phyloP scores from a whole-genome alignment of 352 stramenopile species.

The Phytophthora pluvialis region DNA sequence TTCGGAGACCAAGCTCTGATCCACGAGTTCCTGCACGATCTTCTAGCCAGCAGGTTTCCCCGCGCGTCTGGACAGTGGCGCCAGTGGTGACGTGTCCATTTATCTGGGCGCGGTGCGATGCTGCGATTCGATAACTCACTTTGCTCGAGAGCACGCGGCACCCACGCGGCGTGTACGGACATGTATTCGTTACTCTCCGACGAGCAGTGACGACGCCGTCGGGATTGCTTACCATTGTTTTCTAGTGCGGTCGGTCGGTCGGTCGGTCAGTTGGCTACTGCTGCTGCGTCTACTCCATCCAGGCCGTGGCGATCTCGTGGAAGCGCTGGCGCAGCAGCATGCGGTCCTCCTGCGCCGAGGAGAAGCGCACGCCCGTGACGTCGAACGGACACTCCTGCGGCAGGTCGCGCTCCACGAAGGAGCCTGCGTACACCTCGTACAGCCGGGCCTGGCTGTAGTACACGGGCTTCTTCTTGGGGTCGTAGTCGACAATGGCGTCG shows the following conservation, averaged over 20 bases:
- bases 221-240: background rate
- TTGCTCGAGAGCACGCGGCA: background rate
- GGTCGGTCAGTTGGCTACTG: too few species aligned
- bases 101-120: background rate
- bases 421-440: conserved; percentile 60
- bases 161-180: background rate
- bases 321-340: conserved; percentile 57
- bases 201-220: too few species aligned
- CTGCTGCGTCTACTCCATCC: conserved; percentile 31
- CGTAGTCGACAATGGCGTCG: conserved; percentile 61
- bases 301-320: conserved; percentile 43
- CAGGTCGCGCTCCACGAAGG: conserved; percentile 46
- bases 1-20: too few species aligned
- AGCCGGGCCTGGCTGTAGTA: conserved; percentile 56
- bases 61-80: conserved; percentile 5
- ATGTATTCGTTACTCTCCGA: conserved; percentile 12
- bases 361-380: conserved; percentile 50
- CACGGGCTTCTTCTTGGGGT: conserved; percentile 48
- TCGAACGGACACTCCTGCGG: conserved; percentile 65
- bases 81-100: background rate
- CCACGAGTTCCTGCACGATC: conserved; percentile 6
- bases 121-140: background rate
- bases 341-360: conserved; percentile 38
- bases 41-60: conserved; percentile 2
- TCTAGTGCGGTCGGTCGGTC: background rate